Base-by-base conservation (phyloP, 140 eudicot genomes). In the Stevia rebaudiana region DNA sequence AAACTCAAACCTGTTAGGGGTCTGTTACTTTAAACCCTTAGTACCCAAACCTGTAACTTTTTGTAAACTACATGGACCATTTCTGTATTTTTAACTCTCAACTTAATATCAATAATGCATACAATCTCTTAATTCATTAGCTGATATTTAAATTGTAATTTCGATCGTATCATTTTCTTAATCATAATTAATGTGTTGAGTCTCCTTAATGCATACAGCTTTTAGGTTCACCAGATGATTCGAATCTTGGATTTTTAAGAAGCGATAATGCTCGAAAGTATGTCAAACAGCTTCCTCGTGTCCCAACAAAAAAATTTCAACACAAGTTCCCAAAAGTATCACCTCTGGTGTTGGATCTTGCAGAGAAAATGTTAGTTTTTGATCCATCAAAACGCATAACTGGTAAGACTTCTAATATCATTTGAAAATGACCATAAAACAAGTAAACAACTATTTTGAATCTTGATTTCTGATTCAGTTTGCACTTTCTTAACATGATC, bases 371-470 rank as follows among this genome's bases (percentile, higher is more conserved):
- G 52, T 15, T n/a, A 6, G 22, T 46, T 47, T 89, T 89, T 63
- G 97, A 89, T 81, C 97, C 97, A 52, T 74, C 91, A 25, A 89
- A 89, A 66, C 97, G 97, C 22, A 89, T 85, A 68, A 80, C 84
- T 31, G 97, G 97, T 89, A 83, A 44, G 72, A 68, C 2, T 19
- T 28, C 40, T 18, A 23, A 11, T 23, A 37, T 19, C 7, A 21
- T 11, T 22, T 3, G 5, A 37, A 19, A 35, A 59, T 11, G 16
- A 5, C 5, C 22, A 17, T 6, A 17, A 46, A 36, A 36, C n/a
- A n/a, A n/a, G n/a, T n/a, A n/a, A n/a, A n/a, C n/a, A 5, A 11
- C 1, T 2, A 46, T n/a, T 73, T 52, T 9, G 46, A 42, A 9
- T 28, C 28, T 17, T 69, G 7, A 39, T 35, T 50, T 41, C 61